phyloP scores from a whole-genome alignment of 768 basidiomycete species.

The Collybia sp. region DNA sequence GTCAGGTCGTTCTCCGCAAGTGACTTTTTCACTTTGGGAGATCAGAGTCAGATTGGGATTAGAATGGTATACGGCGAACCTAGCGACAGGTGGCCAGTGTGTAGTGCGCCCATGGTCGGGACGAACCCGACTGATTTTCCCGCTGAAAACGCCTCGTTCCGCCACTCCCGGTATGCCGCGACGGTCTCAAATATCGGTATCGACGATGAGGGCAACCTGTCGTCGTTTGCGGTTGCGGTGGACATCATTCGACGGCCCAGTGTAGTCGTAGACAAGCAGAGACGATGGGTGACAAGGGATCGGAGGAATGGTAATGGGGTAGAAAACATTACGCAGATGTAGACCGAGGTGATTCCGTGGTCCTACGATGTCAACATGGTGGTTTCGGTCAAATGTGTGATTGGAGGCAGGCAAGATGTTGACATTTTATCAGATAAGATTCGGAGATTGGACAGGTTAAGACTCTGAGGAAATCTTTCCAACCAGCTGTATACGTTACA shows the following conservation, averaged over 20 bases:
- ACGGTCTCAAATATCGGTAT: conserved; percentile 58
- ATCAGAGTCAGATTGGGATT: too few relatives aligned
- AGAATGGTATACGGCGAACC: conserved; percentile 67
- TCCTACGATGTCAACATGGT: too few relatives aligned
- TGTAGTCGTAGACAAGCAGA: background rate
- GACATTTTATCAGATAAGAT: too few relatives aligned
- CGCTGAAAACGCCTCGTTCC: conserved; percentile 51
- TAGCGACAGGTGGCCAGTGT: conserved; percentile 88
- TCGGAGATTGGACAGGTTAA: too few relatives aligned
- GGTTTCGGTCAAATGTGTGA: too few relatives aligned
- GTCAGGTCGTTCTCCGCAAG: conserved; percentile 79
- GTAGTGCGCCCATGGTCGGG: conserved; percentile 97
- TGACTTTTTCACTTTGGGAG: conserved; percentile 62
- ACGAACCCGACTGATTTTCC: conserved; percentile 83
- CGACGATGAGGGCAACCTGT: conserved; percentile 25
- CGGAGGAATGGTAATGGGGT: too few relatives aligned
- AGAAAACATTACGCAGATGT: too few relatives aligned
- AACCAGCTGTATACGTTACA: too few relatives aligned
- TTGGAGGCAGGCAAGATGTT: too few relatives aligned
- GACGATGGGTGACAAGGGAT: too few relatives aligned
- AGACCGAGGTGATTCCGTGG: too few relatives aligned
- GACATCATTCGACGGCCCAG: conserved; percentile 6
- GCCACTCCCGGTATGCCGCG: conserved; percentile 67
- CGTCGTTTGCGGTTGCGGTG: conserved; percentile 5
- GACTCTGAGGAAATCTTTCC: too few relatives aligned